Conservation (phyloP, 2,329 filamentous ascomycete species). For the Sporothrix luriei region DNA sequence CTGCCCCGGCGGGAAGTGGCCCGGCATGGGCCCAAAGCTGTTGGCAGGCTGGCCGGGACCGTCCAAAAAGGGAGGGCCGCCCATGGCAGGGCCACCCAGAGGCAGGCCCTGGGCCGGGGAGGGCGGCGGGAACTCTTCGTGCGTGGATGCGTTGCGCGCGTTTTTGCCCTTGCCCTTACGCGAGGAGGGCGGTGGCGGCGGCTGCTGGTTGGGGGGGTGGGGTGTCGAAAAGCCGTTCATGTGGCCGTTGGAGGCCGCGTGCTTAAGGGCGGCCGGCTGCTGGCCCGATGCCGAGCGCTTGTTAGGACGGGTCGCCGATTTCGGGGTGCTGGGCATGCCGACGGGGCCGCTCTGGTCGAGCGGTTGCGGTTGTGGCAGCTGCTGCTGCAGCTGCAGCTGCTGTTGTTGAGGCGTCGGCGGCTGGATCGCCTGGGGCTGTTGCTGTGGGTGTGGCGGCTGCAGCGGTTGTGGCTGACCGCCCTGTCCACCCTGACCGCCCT, state of each 20-base stretch:
- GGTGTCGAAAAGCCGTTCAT: constrained; percentile 55
- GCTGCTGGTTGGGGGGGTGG: constrained; percentile 49
- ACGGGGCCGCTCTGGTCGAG: constrained; percentile 33
- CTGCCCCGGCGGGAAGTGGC: constrained; percentile 35
- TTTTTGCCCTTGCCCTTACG: constrained; percentile 26
- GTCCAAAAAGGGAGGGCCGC: neutral
- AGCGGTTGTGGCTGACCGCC: constrained; percentile 38
- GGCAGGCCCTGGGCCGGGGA: constrained; percentile 6
- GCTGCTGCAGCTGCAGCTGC: constrained; percentile 26
- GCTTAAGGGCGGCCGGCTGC: constrained; percentile 50
- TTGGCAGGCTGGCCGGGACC: constrained; percentile 3
- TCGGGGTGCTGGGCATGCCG: constrained; percentile 49
- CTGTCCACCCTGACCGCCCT: constrained; percentile 43
- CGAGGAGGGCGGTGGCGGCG: constrained; percentile 36
- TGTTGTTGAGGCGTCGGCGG: constrained; percentile 30
- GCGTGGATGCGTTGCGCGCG: constrained; percentile 6
- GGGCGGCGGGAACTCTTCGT: constrained; percentile 19
- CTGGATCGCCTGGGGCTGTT: constrained; percentile 29
- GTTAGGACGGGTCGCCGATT: constrained; percentile 48
- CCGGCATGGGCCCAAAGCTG: constrained; percentile 5
- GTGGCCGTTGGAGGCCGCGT: constrained; percentile 51
- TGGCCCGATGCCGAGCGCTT: constrained; percentile 42
- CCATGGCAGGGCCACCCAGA: neutral
- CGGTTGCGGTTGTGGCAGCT: too few species aligned
- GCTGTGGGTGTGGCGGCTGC: constrained; percentile 23